Evolutionary conservation across 257 asterid species (phyloP).

Genomic region (Salvia hispanica): DNA sequence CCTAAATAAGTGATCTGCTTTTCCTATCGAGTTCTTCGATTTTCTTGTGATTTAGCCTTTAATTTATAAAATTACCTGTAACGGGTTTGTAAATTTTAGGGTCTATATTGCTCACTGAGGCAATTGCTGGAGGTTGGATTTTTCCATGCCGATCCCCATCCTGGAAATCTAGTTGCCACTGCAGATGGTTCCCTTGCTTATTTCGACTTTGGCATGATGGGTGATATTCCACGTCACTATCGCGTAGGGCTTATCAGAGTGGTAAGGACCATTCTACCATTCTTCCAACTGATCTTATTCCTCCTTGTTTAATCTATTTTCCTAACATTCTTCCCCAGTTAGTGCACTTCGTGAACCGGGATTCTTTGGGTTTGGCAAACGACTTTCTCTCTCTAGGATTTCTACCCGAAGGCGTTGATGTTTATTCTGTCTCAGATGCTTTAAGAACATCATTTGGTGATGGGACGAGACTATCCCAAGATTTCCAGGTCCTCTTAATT

Average conservation of each 20-base stretch:
- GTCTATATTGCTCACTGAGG: slow-evolving; percentile 88
- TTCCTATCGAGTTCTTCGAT: neutral
- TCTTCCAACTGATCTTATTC: slow-evolving; percentile 5
- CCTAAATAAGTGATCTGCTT: slow-evolving; percentile 7
- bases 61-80: slow-evolving; percentile 2
- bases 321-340: slow-evolving; percentile 55
- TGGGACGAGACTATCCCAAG: slow-evolving; percentile 78
- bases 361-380: slow-evolving; percentile 90
- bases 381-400: slow-evolving; percentile 94
- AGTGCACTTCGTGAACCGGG: slow-evolving; percentile 96
- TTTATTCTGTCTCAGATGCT: slow-evolving; percentile 85
- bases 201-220: slow-evolving; percentile 99
- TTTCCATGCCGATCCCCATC: slow-evolving; percentile 99
- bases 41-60: slow-evolving; percentile 6
- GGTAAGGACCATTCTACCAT: slow-evolving; percentile 49
- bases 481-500: slow-evolving; percentile 72
- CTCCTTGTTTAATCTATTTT: slow-evolving; percentile 19
- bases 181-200: slow-evolving; percentile 90
- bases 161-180: slow-evolving; percentile 95
- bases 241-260: slow-evolving; percentile 95
- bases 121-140: slow-evolving; percentile 97
- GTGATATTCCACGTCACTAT: slow-evolving; percentile 93
- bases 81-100: slow-evolving; percentile 46
- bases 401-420: slow-evolving; percentile 82
- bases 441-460: slow-evolving; percentile 79